Percentiles rank a stretch among this genome's conserved stretches.
phyloP scores from a whole-genome alignment of 441 rosid species.

The Omphalea diandra region DNA sequence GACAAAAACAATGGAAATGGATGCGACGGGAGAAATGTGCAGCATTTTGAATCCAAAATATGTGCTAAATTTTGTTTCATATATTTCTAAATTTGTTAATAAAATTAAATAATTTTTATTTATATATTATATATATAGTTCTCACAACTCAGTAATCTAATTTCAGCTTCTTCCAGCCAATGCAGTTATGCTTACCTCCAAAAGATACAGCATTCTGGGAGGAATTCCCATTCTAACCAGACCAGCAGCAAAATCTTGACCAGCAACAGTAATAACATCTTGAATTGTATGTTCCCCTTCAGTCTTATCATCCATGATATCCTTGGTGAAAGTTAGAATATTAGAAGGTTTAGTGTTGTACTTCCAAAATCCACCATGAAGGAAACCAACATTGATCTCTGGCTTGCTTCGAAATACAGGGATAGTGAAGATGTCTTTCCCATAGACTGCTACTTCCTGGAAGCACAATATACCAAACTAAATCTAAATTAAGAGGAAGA shows the following conservation, averaged over 20 bases:
- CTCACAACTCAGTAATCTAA: conserved; percentile 6
- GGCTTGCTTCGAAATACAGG: conserved; percentile 86
- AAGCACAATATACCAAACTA: conserved; percentile 20
- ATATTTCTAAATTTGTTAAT: too few relatives aligned
- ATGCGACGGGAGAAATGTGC: too few relatives aligned
- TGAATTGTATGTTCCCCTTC: conserved; percentile 70
- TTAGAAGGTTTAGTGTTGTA: conserved; percentile 86
- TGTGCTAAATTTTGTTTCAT: background rate
- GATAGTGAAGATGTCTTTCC: conserved; percentile 54
- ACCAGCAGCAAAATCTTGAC: conserved; percentile 95
- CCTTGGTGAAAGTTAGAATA: conserved; percentile 47
- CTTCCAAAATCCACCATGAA: conserved; percentile 90
- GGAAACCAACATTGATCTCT: conserved; percentile 71
- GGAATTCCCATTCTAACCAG: conserved; percentile 89
- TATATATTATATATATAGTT: too few relatives aligned
- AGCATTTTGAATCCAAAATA: background rate
- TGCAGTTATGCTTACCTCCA: conserved; percentile 58
- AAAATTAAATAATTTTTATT: too few relatives aligned
- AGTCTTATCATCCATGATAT: conserved; percentile 47
- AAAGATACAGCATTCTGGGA: conserved; percentile 62
- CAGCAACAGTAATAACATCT: conserved; percentile 78
- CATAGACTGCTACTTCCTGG: conserved; percentile 51
- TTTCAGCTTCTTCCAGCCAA: background rate
- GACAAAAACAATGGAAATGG: background rate
- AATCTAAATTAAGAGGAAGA: conserved; percentile 1